Base-by-base conservation (phyloP, 768 basidiomycete genomes). In the Tylopilus balloui region DNA sequence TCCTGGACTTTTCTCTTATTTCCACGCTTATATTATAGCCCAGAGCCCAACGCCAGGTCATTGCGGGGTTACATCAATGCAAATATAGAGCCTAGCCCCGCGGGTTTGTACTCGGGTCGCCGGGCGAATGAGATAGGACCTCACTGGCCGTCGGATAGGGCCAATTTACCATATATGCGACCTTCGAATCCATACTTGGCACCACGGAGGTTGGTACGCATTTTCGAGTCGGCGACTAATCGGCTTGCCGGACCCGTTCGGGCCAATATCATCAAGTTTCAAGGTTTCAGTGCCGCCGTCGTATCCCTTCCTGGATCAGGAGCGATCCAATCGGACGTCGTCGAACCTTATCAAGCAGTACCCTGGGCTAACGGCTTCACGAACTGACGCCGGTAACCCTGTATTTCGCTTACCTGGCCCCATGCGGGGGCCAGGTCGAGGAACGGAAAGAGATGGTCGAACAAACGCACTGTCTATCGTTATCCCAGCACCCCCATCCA, bases 171-270 rank as follows among this genome's bases (percentile, higher is more conserved):
- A 29, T 29, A 38, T 36, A 41, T 41, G 32, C 15, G 21, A 36
- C 39, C 48, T 42, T 56, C 42, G 27, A 52, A 47, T 47, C 36
- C 43, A 50, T 52, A 45, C 36, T 47, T 61, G 11, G 46, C 32
- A 19, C 32, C 36, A 12, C 40, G 17, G 21, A 47, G 7, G 20
- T 43, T 45, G 48, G 21, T 43, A 25, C 28, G 15, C n/a, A 39
- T 48, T 39, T 31, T 9, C 27, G 14, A 6, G 13, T 31, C 31
- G 31, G 15, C 5, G 31, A 14, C 14, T 15, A 15, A 15, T 31
- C 31, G 31, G 31, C 31, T 31, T 31, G 14, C 13, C 14, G 4
- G 14, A 15, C 31, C 15, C 31, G 14, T 15, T 6, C 14, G n/a
- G 8, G 32, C 17, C n/a, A 4, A n/a, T n/a, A n/a, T n/a, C n/a